phyloP scores from a whole-genome alignment of 768 basidiomycete genomes.

The Lactarius psammicola region DNA sequence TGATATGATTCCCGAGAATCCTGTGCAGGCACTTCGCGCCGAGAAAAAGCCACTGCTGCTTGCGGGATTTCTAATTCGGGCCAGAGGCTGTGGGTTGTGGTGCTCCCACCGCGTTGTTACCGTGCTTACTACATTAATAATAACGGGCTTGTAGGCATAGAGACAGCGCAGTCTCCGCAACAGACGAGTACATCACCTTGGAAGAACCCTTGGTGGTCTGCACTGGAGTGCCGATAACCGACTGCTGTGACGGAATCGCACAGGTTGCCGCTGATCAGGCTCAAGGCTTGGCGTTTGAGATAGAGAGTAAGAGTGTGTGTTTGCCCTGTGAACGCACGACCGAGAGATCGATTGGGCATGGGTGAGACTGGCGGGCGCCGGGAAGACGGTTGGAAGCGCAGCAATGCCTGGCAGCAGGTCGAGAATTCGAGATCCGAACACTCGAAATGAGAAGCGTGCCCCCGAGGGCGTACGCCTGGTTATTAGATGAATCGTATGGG shows the following conservation, averaged over 20 bases:
- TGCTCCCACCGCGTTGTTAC: background rate
- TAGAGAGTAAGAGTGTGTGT: background rate
- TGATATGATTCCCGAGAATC: background rate
- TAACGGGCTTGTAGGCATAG: conserved; percentile 15
- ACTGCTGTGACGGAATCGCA: background rate
- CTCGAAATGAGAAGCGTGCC: background rate
- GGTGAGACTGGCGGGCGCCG: background rate
- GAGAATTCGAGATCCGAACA: background rate
- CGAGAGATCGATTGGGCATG: background rate
- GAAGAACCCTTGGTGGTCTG: background rate
- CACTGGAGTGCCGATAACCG: background rate
- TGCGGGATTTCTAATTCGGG: background rate
- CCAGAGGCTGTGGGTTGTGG: background rate
- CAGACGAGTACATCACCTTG: background rate
- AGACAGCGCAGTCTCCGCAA: background rate
- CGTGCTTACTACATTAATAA: conserved; percentile 5
- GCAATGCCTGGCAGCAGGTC: background rate
- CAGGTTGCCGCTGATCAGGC: background rate
- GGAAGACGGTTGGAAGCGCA: background rate
- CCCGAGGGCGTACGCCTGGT: background rate
- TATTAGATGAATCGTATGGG: background rate
- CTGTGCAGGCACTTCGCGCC: background rate
- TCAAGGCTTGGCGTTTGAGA: background rate
- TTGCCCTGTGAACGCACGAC: background rate
- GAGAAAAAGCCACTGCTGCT: too few relatives aligned